These are phyloP conservation scores for Sporothrix phasma DNA, from an alignment of 2,329 filamentous ascomycete genomes.

Conservation along the genomic window DNA sequence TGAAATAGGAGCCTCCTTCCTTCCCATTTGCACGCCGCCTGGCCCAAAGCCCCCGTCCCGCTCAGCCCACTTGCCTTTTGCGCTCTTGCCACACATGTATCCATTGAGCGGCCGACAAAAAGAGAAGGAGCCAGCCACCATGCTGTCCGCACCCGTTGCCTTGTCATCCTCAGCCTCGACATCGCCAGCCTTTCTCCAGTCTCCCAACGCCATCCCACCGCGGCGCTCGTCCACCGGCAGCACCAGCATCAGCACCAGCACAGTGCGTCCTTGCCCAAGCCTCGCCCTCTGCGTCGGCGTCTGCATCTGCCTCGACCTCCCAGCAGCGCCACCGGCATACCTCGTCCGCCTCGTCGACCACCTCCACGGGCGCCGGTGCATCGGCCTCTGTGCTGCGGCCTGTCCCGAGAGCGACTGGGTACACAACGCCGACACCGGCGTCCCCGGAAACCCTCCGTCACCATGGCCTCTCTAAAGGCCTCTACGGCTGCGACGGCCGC, in stretches of 20 bases:
- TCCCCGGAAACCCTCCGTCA: conserved; percentile 24
- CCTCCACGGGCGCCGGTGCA: not conserved
- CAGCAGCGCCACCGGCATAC: conserved; percentile 4
- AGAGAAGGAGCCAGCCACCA: conserved; percentile 19
- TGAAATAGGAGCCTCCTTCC: conserved; percentile 4
- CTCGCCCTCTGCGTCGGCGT: not conserved
- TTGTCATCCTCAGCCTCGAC: conserved; percentile 5
- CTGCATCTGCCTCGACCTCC: conserved; percentile 1
- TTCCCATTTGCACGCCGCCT: not conserved
- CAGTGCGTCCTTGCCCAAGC: conserved; percentile 1
- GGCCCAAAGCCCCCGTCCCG: not conserved
- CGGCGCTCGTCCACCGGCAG: conserved; percentile 59
- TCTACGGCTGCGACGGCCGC: not conserved
- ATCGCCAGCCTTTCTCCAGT: conserved; percentile 31
- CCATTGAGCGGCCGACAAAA: conserved; percentile 12
- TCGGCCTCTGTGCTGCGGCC: conserved; percentile 31
- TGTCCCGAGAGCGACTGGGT: conserved; percentile 55
- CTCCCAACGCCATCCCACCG: conserved; percentile 60
- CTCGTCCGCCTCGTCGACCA: not conserved
- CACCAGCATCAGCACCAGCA: conserved; percentile 22
- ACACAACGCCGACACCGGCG: conserved; percentile 22
- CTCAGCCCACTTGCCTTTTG: too few species aligned
- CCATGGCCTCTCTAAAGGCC: conserved; percentile 16
- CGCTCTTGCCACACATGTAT: conserved; percentile 15
- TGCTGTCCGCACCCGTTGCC: conserved; percentile 17